Base-by-base conservation (phyloP, 148 eudicot species). In the Chenopodium formosanum region DNA sequence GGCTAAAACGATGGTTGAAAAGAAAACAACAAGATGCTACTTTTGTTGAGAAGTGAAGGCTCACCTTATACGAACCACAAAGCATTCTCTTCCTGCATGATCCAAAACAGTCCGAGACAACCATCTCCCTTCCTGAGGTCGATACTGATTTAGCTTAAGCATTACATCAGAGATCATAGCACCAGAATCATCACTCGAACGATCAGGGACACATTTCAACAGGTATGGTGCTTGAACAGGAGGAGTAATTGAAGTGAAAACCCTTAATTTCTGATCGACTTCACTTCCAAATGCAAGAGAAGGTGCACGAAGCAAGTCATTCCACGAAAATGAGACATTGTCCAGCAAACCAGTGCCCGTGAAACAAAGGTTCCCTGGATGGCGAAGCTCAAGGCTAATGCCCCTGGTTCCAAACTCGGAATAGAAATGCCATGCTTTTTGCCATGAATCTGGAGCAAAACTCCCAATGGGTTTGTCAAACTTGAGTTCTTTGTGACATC, bases 101-200 rank as follows among this genome's bases (percentile, higher is more conserved):
- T 95, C 99, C 40, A 95, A 86, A 77, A 94, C 99, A 69, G 99
- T 93, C 16, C 97, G 90, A 82, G 98, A 93, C 72, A 95, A 78
- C 99, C 99, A 95, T 60, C 99, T 86, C 4, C 99, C 99, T 86
- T 90, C 91, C 82, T 95, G 99, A 44, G 97, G 99, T 40, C 93
- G 90, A 83, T 93, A 95, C 80, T 89, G 94, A 86, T 93, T 93
- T 85, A 95, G 82, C 62, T 73, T 92, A 53, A 95, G 88, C 75
- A 95, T 92, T 48, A 93, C 91, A 85, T 95, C 97, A 5, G 97
- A 95, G 77, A 95, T 84, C 99, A 95, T 95, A 37, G 97, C 97
- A 71, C 99, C 99, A 25, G 97, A 93, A 87, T 95, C 92, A 76
- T 95, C 99, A 52, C 94, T 93, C 74, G 92, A 97, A 3, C 97